These are phyloP conservation scores for Linnemannia hyalina DNA, from an alignment of 192 early-diverging fungal genomes.

Conservation along the genomic window DNA sequence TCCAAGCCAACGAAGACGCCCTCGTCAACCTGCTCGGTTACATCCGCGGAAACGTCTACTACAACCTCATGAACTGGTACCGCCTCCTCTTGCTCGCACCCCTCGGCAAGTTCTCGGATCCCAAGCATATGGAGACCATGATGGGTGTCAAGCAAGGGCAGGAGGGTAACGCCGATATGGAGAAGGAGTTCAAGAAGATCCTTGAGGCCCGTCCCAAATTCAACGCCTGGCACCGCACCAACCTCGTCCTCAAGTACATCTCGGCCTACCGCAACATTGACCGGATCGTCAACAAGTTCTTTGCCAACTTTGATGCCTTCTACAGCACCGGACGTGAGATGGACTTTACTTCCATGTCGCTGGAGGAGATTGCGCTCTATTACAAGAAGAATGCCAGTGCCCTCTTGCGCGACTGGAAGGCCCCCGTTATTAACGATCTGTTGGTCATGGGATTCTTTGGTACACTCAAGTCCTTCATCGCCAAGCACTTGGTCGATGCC, in stretches of 20 bases:
- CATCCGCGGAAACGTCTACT: slow-evolving; percentile 52
- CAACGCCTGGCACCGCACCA: slow-evolving; percentile 45
- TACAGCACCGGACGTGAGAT: slow-evolving; percentile 44
- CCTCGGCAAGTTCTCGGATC: slow-evolving; percentile 53
- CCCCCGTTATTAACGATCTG: slow-evolving; percentile 48
- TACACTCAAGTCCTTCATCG: slow-evolving; percentile 54
- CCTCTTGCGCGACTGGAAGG: slow-evolving; percentile 46
- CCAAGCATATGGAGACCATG: slow-evolving; percentile 57
- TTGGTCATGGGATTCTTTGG: slow-evolving; percentile 56
- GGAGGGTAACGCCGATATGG: slow-evolving; percentile 52
- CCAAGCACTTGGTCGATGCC: slow-evolving; percentile 46
- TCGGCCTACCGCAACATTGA: slow-evolving; percentile 54
- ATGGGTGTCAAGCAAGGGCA: slow-evolving; percentile 58
- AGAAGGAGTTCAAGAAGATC: slow-evolving; percentile 54
- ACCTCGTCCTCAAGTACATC: slow-evolving; percentile 38
- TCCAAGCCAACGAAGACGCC: slow-evolving; percentile 45
- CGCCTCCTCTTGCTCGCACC: slow-evolving; percentile 42
- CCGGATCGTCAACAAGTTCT: slow-evolving; percentile 48
- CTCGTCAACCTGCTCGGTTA: slow-evolving; percentile 47
- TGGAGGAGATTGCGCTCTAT: slow-evolving; percentile 41
- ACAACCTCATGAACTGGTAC: slow-evolving; percentile 59
- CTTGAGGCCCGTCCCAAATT: slow-evolving; percentile 37
- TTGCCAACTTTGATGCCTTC: slow-evolving; percentile 49
- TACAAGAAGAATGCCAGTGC: slow-evolving; percentile 45
- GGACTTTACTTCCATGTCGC: slow-evolving; percentile 45